phyloP scores from a whole-genome alignment of 2,329 filamentous ascomycete genomes.

The Neopestalotiopsis rosae region DNA sequence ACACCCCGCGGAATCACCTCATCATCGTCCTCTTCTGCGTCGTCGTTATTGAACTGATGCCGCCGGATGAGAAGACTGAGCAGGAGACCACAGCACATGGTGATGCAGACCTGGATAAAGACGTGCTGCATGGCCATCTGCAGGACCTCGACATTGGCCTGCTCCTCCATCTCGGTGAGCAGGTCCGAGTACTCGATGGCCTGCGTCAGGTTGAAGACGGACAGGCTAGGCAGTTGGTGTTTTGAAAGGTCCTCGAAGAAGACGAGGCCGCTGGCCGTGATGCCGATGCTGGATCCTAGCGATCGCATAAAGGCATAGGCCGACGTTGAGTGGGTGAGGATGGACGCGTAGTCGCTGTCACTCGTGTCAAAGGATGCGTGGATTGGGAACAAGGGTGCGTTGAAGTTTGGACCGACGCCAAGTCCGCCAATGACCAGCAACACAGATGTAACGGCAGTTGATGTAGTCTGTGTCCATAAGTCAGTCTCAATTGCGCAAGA shows the following conservation, averaged over 20 bases:
- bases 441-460: not conserved
- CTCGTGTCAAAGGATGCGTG: constrained; percentile 7
- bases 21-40: not conserved
- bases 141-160: constrained; percentile 9
- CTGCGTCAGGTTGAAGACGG: constrained; percentile 13
- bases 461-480: not conserved
- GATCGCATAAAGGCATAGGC: constrained; percentile 13
- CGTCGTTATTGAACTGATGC: constrained; percentile 2
- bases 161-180: constrained; percentile 5
- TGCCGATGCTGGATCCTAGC: constrained; percentile 9
- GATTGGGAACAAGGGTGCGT: constrained; percentile 3
- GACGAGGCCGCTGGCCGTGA: constrained; percentile 9
- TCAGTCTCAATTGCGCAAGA: not conserved
- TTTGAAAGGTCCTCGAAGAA: constrained; percentile 14
- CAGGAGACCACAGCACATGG: not conserved
- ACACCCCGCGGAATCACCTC: not conserved
- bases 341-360: not conserved
- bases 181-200: constrained; percentile 11
- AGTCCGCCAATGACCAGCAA: not conserved
- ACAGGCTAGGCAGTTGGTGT: constrained; percentile 8
- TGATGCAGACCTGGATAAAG: constrained; percentile 13
- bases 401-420: constrained; percentile 11
- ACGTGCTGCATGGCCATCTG: constrained; percentile 14
- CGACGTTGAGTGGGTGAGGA: not conserved
- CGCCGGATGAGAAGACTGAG: constrained; percentile 11